Percentiles rank a stretch among this genome's conserved stretches.
These are phyloP conservation scores for Vinca minor DNA, from an alignment of 257 asterid genomes.

Conservation along the genomic window DNA sequence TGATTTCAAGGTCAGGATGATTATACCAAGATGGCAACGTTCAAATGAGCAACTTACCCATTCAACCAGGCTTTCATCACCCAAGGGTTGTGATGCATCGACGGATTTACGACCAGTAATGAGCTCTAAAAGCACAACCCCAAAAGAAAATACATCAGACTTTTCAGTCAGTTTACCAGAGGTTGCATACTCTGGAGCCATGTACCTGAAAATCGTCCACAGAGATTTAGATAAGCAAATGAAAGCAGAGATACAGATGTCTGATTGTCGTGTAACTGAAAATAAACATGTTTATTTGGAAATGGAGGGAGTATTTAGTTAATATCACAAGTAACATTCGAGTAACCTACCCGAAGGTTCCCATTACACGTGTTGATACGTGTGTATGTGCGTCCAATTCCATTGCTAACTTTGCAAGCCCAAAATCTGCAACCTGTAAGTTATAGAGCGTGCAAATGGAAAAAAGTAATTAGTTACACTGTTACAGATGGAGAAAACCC, in stretches of 20 bases:
- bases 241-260: not conserved
- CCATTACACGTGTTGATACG: conserved; percentile 88
- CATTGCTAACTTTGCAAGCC: conserved; percentile 77
- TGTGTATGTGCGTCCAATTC: conserved; percentile 65
- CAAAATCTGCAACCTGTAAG: conserved; percentile 82
- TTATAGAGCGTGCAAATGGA: not conserved
- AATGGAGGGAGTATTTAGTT: too few species aligned
- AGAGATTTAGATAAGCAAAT: conserved; percentile 13
- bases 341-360: conserved; percentile 75
- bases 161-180: conserved; percentile 81
- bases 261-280: not conserved
- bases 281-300: too few species aligned
- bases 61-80: conserved; percentile 84
- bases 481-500: conserved; percentile 1
- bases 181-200: conserved; percentile 91
- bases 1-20: conserved; percentile 4
- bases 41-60: conserved; percentile 44
- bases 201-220: conserved; percentile 48
- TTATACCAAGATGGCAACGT: conserved; percentile 12
- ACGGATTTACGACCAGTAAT: conserved; percentile 84
- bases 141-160: conserved; percentile 76
- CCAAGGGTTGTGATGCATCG: conserved; percentile 73
- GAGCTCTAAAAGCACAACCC: conserved; percentile 84
- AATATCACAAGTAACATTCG: conserved; percentile 7
- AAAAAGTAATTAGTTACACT: not conserved